These are phyloP conservation scores for Wickerhamiella qilinensis DNA, from an alignment of 805 yeast species.

Conservation along the genomic window DNA sequence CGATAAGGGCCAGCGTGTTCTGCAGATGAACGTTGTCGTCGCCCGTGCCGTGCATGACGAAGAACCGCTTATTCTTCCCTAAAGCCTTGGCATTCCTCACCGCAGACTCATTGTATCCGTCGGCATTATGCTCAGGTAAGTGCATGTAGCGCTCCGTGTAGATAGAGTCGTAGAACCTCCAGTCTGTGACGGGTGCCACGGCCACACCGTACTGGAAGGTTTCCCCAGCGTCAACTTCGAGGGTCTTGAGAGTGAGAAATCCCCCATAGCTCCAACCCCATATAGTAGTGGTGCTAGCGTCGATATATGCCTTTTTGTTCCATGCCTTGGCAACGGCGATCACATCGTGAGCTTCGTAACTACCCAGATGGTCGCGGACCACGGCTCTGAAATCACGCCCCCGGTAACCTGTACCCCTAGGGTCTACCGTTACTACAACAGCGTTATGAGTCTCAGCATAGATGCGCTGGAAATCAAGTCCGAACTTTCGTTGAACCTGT, in stretches of 20 bases:
- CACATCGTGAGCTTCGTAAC: constrained; percentile 74
- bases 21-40: constrained; percentile 97
- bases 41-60: constrained; percentile 91
- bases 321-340: constrained; percentile 68
- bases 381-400: constrained; percentile 61
- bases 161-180: constrained; percentile 81
- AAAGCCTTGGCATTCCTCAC: constrained; percentile 43
- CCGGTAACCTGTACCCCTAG: constrained; percentile 88
- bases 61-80: constrained; percentile 44
- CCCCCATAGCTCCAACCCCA: constrained; percentile 99
- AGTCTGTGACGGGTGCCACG: constrained; percentile 95
- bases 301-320: constrained; percentile 47
- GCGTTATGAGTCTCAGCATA: constrained; percentile 65
- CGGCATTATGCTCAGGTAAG: constrained; percentile 48
- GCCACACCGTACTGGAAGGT: constrained; percentile 81
- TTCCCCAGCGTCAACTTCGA: constrained; percentile 63
- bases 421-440: constrained; percentile 88
- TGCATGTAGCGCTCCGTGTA: constrained; percentile 95
- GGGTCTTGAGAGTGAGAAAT: constrained; percentile 72
- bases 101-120: constrained; percentile 43
- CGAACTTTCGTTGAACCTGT: constrained; percentile 46
- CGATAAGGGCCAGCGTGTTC: constrained; percentile 64
- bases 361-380: constrained; percentile 72
- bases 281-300: constrained; percentile 52
- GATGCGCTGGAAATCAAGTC: constrained; percentile 53